Evolutionary conservation across 225 moss, liverwort and hornwort species (phyloP), one percentile per base, ranked within the genome.

Genomic region (Bryum argenteum): DNA sequence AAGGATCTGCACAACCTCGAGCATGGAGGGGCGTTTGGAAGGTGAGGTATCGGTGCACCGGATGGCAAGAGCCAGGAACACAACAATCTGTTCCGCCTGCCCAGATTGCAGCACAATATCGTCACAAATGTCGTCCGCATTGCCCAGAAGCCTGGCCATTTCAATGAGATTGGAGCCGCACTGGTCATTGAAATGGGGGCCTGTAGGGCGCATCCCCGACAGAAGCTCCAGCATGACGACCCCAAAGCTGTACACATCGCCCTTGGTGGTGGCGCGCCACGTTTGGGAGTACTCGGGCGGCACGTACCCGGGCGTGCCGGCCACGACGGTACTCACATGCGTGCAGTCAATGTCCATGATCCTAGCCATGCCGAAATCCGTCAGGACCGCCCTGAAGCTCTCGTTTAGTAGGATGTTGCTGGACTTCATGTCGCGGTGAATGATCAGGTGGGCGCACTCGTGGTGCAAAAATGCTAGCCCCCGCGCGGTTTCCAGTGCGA

Each of bases 241-340:
- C 12, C 95, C 95, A 61, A 91, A 92, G 64, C 88, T 89, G 74
- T 90, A 95, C 12, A 92, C 95, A 39, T 95, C 95, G 8, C 92
- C 95, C 44, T 85, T 95, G 9, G 90, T 90, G n/a, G 92, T 95
- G 11, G 95, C 89, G 26, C 87, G 78, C 94, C 90, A 91, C 0
- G 90, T 91, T 56, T 90, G 94, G 55, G 87, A 82, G 47, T 91
- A 94, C 40, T 94, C 91, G 3, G 94, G 94, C 15, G 91, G 85
- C 12, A 91, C 88, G 53, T 94, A 91, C 4, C 94, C 90, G 0
- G 91, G 89, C 0, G 94, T 91, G 15, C 94, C 94, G 0, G 88
- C 90, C 9, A 94, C 91, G 17, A 87, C 66, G 0, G 94, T 94
- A 55, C 90, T 91, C 52, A 94, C 94, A 54, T 94, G 94, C 16